Base-by-base conservation (phyloP, 805 yeast species). In the Vanderwaltozyma yarrowii region DNA sequence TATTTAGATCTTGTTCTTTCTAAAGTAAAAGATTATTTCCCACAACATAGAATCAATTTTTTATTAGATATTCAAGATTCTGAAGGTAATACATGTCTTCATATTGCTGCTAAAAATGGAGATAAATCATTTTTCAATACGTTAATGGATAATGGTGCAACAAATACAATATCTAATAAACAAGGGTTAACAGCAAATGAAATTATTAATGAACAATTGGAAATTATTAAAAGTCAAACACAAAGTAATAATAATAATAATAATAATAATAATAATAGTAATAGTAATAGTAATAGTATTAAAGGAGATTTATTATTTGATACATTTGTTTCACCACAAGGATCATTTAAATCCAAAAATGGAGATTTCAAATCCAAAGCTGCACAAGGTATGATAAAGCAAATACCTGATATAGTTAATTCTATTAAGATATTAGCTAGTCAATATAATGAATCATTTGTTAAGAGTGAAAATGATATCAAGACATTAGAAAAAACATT, bases 51-150 rank as follows among this genome's bases (percentile, higher is more conserved):
- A 43, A 63, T 80, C 28, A 72, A 71, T 27, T 69, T 73, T 38
- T 77, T 57, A 17, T 36, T 57, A 23, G 80, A 81, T 52, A 78
- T 76, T 42, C 84, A 76, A 45, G 95, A 88, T 50, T 63, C 65
- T 2, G 77, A 80, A 30, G 95, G 96, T 0, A 84, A 88, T 61
- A 86, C 98, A 0, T 94, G 96, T 0, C 67, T 94, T 32, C 98
- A 92, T 56, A 61, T 85, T 43, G 83, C 76, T 45, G 94, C 87
- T 48, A 71, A 66, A 17, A 74, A 77, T 47, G 94, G 94, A 9
- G 88, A 85, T 49, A 80, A 47, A 30, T 30, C 38, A 4, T 58
- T 58, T 40, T 58, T 50, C 37, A 49, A 52, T 25, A 51, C 50
- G 4, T 39, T 58, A 12, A 33, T 54, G 0, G 42, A 47, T 14